phyloP scores from a whole-genome alignment of 1,284 basidiomycete genomes.

The Cryptococcus sp. region DNA sequence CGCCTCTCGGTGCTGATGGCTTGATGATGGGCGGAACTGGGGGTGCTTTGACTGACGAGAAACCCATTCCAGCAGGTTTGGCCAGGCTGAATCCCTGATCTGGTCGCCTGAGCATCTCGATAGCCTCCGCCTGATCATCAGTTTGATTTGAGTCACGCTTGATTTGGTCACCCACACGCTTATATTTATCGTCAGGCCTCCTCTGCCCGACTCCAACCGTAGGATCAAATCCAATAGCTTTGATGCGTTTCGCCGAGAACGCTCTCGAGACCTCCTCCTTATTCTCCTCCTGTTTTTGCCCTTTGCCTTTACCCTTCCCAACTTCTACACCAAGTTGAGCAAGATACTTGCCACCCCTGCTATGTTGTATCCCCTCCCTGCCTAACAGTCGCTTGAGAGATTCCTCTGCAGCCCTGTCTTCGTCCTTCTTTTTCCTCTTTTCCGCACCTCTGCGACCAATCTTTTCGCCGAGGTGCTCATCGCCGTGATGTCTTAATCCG shows the following conservation, averaged over 20 bases:
- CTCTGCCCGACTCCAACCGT: constrained; percentile 15
- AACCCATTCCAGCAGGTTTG: constrained; percentile 1
- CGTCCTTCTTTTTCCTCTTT: constrained; percentile 61
- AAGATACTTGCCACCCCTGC: constrained; percentile 43
- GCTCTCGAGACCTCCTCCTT: constrained; percentile 37
- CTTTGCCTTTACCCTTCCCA: constrained; percentile 1
- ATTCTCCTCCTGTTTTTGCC: constrained; percentile 1
- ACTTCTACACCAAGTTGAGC: constrained; percentile 29
- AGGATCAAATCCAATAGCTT: constrained; percentile 46
- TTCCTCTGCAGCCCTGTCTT: constrained; percentile 58
- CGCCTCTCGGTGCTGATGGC: constrained; percentile 1
- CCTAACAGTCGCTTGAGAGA: constrained; percentile 58
- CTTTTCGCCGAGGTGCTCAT: constrained; percentile 58
- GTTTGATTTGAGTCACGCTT: not conserved
- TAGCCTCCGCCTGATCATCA: constrained; percentile 13
- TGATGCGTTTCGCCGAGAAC: constrained; percentile 40
- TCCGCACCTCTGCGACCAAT: constrained; percentile 70
- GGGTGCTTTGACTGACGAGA: constrained; percentile 5
- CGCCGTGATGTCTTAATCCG: constrained; percentile 29
- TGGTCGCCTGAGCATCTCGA: constrained; percentile 11
- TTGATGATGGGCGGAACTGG: constrained; percentile 3
- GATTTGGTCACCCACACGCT: constrained; percentile 20
- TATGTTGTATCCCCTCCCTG: constrained; percentile 29
- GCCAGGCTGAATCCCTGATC: constrained; percentile 9
- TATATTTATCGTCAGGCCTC: constrained; percentile 17